phyloP scores from a whole-genome alignment of 2,329 filamentous ascomycete genomes.

The Diaporthe nobilis region DNA sequence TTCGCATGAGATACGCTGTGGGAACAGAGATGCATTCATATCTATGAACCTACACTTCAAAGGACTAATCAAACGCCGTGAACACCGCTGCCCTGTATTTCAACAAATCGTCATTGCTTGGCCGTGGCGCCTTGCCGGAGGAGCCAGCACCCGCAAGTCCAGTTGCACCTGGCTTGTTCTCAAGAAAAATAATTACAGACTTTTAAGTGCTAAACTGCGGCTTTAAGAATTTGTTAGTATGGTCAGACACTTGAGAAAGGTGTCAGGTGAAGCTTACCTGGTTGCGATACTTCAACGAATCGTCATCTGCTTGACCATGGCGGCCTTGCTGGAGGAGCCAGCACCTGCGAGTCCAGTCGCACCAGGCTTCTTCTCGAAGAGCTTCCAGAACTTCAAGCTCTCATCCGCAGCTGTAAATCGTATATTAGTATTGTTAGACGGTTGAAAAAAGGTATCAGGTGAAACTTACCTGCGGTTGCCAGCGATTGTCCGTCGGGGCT shows the following conservation, averaged over 20 bases:
- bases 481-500: constrained; percentile 99
- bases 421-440: constrained; percentile 48
- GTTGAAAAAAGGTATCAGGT: neutral
- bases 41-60: neutral
- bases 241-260: constrained; percentile 12
- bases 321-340: constrained; percentile 81
- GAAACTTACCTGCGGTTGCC: constrained; percentile 82
- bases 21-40: neutral
- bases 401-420: constrained; percentile 82
- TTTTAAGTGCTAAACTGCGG: constrained; percentile 96
- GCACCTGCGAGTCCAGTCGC: constrained; percentile 74
- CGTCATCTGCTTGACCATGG: constrained; percentile 95
- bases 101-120: constrained; percentile 97
- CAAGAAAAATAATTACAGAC: constrained; percentile 97
- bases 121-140: constrained; percentile 86
- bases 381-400: constrained; percentile 99
- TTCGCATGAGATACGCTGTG: neutral
- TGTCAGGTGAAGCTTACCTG: constrained; percentile 62
- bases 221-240: constrained; percentile 58
- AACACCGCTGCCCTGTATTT: constrained; percentile 45
- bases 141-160: constrained; percentile 76
- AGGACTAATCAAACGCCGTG: neutral
- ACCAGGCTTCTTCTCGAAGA: constrained; percentile 98
- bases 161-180: constrained; percentile 90
- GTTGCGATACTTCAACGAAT: constrained; percentile 88